These are phyloP conservation scores for Urtica urens DNA, from an alignment of 306 rosid genomes.

Conservation along the genomic window DNA sequence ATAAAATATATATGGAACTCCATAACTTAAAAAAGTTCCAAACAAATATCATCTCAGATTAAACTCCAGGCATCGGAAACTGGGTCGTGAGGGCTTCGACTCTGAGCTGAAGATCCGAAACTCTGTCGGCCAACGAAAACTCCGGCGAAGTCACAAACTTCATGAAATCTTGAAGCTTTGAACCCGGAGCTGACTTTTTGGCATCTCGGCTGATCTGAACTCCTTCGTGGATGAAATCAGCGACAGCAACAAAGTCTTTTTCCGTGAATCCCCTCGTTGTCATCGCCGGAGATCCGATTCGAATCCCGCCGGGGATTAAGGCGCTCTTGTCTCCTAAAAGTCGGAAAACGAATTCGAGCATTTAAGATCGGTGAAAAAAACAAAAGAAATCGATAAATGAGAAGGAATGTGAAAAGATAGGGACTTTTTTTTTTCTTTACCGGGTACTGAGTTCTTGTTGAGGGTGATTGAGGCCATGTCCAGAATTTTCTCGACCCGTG, in stretches of 20 bases:
- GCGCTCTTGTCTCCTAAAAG: conserved; percentile 81
- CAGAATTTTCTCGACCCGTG: conserved; percentile 89
- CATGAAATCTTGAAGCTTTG: conserved; percentile 77
- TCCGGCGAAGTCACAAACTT: conserved; percentile 52
- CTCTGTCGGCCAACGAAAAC: conserved; percentile 38
- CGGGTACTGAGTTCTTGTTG: conserved; percentile 89
- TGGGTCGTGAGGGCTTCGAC: conserved; percentile 74
- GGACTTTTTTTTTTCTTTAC: too few species aligned
- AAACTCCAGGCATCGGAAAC: conserved; percentile 80
- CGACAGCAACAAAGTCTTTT: conserved; percentile 51
- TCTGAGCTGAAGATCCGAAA: conserved; percentile 46
- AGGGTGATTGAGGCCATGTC: conserved; percentile 88
- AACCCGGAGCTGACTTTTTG: conserved; percentile 41
- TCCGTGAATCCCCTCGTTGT: conserved; percentile 81
- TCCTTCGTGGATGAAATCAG: conserved; percentile 82
- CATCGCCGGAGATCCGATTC: conserved; percentile 97
- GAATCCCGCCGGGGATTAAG: conserved; percentile 84
- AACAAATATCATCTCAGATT: too few species aligned
- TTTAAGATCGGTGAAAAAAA: neutral
- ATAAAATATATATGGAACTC: too few species aligned
- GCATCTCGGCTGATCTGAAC: conserved; percentile 62
- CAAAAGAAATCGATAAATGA: neutral
- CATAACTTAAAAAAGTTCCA: too few species aligned
- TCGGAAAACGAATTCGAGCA: neutral
- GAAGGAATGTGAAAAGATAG: conserved; percentile 7